phyloP scores from a whole-genome alignment of 139 green algal species.

The Chara braunii region DNA sequence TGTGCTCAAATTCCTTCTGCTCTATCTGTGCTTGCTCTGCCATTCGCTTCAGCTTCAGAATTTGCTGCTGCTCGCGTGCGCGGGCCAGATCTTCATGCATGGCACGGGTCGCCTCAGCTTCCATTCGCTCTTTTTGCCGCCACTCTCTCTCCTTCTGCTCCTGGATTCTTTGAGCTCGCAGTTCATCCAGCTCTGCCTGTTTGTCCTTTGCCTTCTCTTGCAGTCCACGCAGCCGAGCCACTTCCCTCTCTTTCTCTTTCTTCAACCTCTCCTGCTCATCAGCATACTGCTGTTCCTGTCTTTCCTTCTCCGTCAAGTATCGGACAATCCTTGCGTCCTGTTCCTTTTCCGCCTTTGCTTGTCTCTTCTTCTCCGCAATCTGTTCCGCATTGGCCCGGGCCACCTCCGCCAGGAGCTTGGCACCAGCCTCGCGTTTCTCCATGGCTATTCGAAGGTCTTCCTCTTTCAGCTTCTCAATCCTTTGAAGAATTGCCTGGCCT shows the following conservation, averaged over 20 bases:
- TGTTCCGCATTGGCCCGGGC: slow-evolving; percentile 60
- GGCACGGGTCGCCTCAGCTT: slow-evolving; percentile 44
- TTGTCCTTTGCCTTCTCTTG: slow-evolving; percentile 72
- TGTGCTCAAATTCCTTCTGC: slow-evolving; percentile 64
- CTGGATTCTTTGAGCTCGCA: slow-evolving; percentile 61
- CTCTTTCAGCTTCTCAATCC: slow-evolving; percentile 60
- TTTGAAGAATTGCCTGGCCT: slow-evolving; percentile 48
- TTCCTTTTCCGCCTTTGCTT: slow-evolving; percentile 57
- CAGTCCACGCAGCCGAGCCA: slow-evolving; percentile 60
- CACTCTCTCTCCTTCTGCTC: slow-evolving; percentile 70
- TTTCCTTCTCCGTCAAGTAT: slow-evolving; percentile 67
- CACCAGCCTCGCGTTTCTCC: slow-evolving; percentile 47
- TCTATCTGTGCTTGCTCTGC: slow-evolving; percentile 64
- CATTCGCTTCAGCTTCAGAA: slow-evolving; percentile 55
- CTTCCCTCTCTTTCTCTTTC: slow-evolving; percentile 74
- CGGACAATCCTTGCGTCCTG: slow-evolving; percentile 68
- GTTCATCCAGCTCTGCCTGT: slow-evolving; percentile 71
- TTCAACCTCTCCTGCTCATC: slow-evolving; percentile 62
- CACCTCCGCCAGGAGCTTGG: slow-evolving; percentile 52
- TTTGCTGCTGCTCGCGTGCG: slow-evolving; percentile 63
- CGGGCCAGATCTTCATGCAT: slow-evolving; percentile 58
- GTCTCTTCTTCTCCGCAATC: slow-evolving; percentile 62
- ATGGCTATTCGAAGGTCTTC: slow-evolving; percentile 52
- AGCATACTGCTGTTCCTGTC: slow-evolving; percentile 51
- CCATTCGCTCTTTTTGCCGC: slow-evolving; percentile 58